Evolutionary conservation across 108 stramenopile species (phyloP).

Genomic region (Nitzschia inconspicua): DNA sequence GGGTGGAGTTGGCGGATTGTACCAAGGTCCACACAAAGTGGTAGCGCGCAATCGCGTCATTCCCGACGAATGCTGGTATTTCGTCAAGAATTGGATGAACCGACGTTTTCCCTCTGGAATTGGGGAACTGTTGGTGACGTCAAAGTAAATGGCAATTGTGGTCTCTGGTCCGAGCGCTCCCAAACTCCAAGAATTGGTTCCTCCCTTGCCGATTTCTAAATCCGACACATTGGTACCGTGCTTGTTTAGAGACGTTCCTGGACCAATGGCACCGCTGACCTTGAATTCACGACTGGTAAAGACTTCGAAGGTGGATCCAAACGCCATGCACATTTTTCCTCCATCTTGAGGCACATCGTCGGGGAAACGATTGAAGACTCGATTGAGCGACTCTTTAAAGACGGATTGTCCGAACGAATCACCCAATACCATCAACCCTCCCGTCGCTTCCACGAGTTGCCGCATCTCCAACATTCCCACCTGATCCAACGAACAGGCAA

Average conservation of each 20-base stretch:
- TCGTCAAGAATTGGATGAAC: constrained; percentile 96
- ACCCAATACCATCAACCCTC: constrained; percentile 95
- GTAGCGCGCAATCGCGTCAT: constrained; percentile 91
- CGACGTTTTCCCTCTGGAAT: constrained; percentile 84
- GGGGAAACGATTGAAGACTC: constrained; percentile 87
- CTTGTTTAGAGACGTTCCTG: constrained; percentile 87
- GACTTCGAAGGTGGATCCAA: constrained; percentile 90
- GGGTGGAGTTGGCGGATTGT: constrained; percentile 65
- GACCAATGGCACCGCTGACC: constrained; percentile 82
- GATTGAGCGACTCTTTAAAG: constrained; percentile 96
- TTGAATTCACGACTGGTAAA: constrained; percentile 95
- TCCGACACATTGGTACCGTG: constrained; percentile 91
- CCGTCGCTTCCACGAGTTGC: constrained; percentile 90
- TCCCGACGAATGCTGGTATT: constrained; percentile 95
- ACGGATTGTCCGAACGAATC: constrained; percentile 97
- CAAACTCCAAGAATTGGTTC: constrained; percentile 97
- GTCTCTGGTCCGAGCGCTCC: constrained; percentile 94
- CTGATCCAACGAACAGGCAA: constrained; percentile 98
- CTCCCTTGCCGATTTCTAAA: constrained; percentile 94
- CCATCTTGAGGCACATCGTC: constrained; percentile 85
- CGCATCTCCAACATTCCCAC: constrained; percentile 98
- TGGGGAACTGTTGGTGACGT: constrained; percentile 87
- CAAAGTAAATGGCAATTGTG: constrained; percentile 99
- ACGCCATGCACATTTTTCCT: constrained; percentile 91
- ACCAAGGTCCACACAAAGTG: constrained; percentile 94